These are phyloP conservation scores for Phytophthora lateralis DNA, from an alignment of 352 stramenopile species.

Conservation along the genomic window DNA sequence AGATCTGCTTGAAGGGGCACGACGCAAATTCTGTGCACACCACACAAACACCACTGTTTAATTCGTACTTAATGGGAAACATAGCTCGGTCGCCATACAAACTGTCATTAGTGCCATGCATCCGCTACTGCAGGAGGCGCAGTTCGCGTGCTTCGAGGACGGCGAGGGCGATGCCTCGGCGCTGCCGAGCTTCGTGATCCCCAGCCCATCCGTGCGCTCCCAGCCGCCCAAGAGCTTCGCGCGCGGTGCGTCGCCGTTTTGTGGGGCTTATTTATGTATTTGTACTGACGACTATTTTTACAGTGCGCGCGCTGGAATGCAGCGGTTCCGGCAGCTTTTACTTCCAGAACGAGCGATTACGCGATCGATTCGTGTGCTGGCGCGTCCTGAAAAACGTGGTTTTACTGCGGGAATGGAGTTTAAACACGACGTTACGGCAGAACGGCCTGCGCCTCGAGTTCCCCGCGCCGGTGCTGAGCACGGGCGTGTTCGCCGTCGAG, in stretches of 20 bases:
- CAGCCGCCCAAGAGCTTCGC: slow-evolving; percentile 66
- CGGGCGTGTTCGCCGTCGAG: slow-evolving; percentile 64
- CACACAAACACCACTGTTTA: not conserved
- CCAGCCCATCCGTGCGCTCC: slow-evolving; percentile 36
- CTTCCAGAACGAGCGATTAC: slow-evolving; percentile 71
- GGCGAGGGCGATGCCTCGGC: slow-evolving; percentile 35
- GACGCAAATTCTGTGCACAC: too few species aligned
- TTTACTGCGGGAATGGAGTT: slow-evolving; percentile 75
- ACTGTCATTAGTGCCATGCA: slow-evolving; percentile 18
- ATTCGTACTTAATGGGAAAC: slow-evolving; percentile 7
- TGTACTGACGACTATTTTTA: slow-evolving; percentile 2
- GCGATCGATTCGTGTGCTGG: slow-evolving; percentile 78
- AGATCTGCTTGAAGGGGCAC: not conserved
- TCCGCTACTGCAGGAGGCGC: slow-evolving; percentile 64
- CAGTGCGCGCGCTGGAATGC: slow-evolving; percentile 71
- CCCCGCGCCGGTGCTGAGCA: slow-evolving; percentile 56
- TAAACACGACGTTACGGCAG: slow-evolving; percentile 58
- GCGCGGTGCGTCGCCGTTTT: slow-evolving; percentile 33
- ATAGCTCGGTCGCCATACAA: slow-evolving; percentile 17
- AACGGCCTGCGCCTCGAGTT: slow-evolving; percentile 70
- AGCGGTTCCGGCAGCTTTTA: slow-evolving; percentile 73
- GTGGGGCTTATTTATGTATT: not conserved
- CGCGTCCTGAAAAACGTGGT: slow-evolving; percentile 77
- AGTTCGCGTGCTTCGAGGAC: slow-evolving; percentile 79
- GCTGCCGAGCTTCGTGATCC: slow-evolving; percentile 40